Evolutionary conservation across 164 flowering plant species (phyloP).

Genomic region (Cinnamomum micranthum): DNA sequence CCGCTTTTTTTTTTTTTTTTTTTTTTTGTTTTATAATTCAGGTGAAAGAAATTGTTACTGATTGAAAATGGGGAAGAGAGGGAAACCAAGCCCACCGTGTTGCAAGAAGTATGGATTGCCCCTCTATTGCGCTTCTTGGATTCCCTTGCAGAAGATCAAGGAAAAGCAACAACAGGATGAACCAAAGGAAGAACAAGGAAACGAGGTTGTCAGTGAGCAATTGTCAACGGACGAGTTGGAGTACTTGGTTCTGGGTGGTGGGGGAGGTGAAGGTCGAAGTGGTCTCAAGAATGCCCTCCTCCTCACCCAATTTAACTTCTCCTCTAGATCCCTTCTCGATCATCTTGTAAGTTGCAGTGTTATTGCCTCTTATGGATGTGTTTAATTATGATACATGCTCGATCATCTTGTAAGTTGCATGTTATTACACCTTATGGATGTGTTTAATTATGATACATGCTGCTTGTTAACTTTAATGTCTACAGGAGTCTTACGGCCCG

Average conservation of each 20-base stretch:
- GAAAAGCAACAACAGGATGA: conserved; percentile 4
- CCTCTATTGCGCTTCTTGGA: conserved; percentile 35
- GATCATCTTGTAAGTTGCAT: conserved; percentile 50
- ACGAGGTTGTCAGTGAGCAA: conserved; percentile 10
- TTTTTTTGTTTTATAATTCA: no score
- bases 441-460: not conserved
- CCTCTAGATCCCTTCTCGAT: conserved; percentile 55
- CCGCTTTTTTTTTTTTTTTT: no score
- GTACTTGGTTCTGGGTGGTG: conserved; percentile 65
- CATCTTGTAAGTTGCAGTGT: conserved; percentile 47
- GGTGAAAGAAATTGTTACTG: not conserved
- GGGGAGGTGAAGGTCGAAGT: conserved; percentile 88
- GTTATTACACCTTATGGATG: not conserved
- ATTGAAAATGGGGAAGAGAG: conserved; percentile 17
- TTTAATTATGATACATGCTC: not conserved
- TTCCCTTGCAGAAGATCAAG: conserved; percentile 17
- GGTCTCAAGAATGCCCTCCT: conserved; percentile 79
- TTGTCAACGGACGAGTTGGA: conserved; percentile 2
- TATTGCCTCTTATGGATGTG: not conserved
- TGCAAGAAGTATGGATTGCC: conserved; percentile 39
- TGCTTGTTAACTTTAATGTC: no score
- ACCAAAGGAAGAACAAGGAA: conserved; percentile 6
- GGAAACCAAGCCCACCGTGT: conserved; percentile 18
- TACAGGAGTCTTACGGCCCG: no score
- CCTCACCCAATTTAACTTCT: conserved; percentile 49